Evolutionary conservation across 768 basidiomycete genomes (phyloP), one percentile per base, ranked within the genome.

Genomic region (Thelephora ganbajun): DNA sequence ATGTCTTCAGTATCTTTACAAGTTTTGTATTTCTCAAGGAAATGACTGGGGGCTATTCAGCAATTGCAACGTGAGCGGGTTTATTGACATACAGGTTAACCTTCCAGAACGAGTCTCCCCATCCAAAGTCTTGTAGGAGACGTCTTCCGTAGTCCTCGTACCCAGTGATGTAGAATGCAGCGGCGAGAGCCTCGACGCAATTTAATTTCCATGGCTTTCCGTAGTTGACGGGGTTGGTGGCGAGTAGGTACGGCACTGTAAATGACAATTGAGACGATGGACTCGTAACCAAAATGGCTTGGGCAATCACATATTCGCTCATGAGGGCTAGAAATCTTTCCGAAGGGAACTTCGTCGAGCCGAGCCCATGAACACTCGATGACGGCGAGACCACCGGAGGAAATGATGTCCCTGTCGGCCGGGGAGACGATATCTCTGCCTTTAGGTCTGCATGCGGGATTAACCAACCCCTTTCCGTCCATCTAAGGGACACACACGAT

Each of bases 301-400:
- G 18, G 48, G 9, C 0, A 74, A 89, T 51, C 56, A 96, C 93
- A 58, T 39, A 98, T 60, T 7, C 96, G 74, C 68, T 99, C 96
- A 55, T 98, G 75, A 0, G 94, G 91, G 53, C 88, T 90, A 5
- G 84, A 74, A 52, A 98, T 94, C 66, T 97, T 98, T 45, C 72
- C 69, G 59, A 96, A 99, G 1, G 96, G 96, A 6, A 99, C 82
- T 48, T 98, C 96, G 42, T 89, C 89, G 6, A 98, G 64, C 18
- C 92, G 76, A 1, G 96, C 94, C 96, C 96, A 99, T 3, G 90
- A 94, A 61, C 94, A 98, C 60, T 99, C 96, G 2, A 99, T 89
- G n/a, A 99, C 96, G 0, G 94, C 96, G 5, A 97, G 65, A 0
- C 96, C 96, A 33, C 69, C 68, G 41, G 71, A 68, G 0, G 74